Base-by-base conservation (phyloP, 495 filamentous ascomycete species). In the Penicillium lividum region DNA sequence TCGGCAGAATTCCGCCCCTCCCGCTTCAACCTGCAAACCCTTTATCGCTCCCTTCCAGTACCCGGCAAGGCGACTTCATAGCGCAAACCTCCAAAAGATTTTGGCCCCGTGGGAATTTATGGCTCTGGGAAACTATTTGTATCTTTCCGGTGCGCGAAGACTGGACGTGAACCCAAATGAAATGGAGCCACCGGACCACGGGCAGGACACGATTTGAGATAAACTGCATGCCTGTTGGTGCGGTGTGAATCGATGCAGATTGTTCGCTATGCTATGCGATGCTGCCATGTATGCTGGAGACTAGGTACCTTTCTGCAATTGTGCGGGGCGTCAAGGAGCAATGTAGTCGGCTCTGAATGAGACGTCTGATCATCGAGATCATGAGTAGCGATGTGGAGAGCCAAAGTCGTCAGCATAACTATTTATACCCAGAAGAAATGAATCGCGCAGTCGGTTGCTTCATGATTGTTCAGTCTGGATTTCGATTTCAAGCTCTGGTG, bases 1-100 rank as follows among this genome's bases (percentile, higher is more conserved):
- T 46, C 52, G 48, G 58, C 58, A 55, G 57, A 59, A 59, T 46
- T 58, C 49, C 56, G 43, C 15, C 46, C 50, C 33, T 30, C 42
- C 22, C 33, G 15, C 18, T 43, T 42, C 31, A 36, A 36, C 27
- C 13, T 52, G 50, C 33, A 31, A 22, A 29, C 42, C 33, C 38
- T 29, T 47, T 47, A 51, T 33, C 52, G 30, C 33, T 36, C 51
- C 45, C 43, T 47, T 53, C 29, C 46, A 44, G 11, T 25, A 11
- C 28, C 51, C 47, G 44, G 54, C 58, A 65, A 54, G 52, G 42
- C n/a, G 25, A 59, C 40, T 53, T 29, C 13, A 25, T 52, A 22
- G 36, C 10, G 10, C 8, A 9, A 7, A 4, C 13, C 34, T 30
- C 36, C 3, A 38, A 11, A 47, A 7, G 18, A 47, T 28, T 4